Evolutionary conservation across 768 basidiomycete species (phyloP), one percentile per base, ranked within the genome.

Genomic region (Trametes maxima): DNA sequence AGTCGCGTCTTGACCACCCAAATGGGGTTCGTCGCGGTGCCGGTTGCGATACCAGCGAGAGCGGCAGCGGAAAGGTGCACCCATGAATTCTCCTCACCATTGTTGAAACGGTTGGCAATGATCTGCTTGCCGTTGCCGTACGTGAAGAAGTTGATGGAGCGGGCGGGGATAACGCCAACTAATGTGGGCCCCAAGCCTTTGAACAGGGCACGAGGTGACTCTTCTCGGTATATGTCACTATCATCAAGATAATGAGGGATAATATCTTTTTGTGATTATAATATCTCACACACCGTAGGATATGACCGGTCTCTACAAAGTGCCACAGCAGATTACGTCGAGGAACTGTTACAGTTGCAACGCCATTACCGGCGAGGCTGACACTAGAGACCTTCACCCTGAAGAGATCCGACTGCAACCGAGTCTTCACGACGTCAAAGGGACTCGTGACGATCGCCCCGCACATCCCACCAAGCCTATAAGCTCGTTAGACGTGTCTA

Each of bases 1-100:
- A 99, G 69, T 7, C 96, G 88, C 45, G 97, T 99, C 75, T 98
- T 99, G 62, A 99, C 94, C 48, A 99, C 97, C 97, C 97, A 99
- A 24, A 99, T 96, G 0, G 97, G 97, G 73, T 99, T 99, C 21
- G 97, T 98, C 12, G 86, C 93, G 0, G 93, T 89, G 5, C 95
- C 85, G 0, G 97, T 99, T 35, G 81, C 79, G 65, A 98, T 78
- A 0, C 96, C 95, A 1, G 96, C 96, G 11, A 87, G 70, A 0
- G 92, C 90, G 0, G 95, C 97, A 0, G 96, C 91, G 1, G 79
- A 63, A 22, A 98, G 86, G 73, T 98, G 95, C 0, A 99, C 88
- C 63, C 82, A 85, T 0, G 90, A 80, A 74, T 92, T 95, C 74
- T 98, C 94, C 62, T 84, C 68, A 24, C 94, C 80, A 64, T 87